A percentile compares a stretch with the other conserved stretches of the same genome.
These are phyloP conservation scores for Brettanomyces anomalus DNA, from an alignment of 805 yeast species.

Conservation along the genomic window DNA sequence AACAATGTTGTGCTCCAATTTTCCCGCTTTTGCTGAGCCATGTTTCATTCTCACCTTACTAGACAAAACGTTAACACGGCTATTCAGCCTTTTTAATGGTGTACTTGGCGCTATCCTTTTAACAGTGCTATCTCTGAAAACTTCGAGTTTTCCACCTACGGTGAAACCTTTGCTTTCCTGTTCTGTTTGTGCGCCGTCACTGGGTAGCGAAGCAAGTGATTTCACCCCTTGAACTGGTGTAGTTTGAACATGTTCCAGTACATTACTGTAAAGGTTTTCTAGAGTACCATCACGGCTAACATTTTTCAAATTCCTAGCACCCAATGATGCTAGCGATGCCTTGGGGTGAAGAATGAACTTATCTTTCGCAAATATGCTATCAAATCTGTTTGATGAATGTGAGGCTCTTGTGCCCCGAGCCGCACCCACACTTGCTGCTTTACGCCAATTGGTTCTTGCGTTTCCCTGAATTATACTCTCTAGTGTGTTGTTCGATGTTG, in stretches of 20 bases:
- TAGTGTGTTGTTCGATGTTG: conserved; percentile 4
- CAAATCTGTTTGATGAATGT: background rate
- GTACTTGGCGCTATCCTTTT: conserved; percentile 50
- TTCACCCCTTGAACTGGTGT: conserved; percentile 27
- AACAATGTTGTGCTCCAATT: background rate
- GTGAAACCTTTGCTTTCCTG: conserved; percentile 32
- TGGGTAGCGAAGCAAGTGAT: background rate
- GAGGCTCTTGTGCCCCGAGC: background rate
- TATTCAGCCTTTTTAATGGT: conserved; percentile 55
- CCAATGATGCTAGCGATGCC: conserved; percentile 25
- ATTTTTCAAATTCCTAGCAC: conserved; percentile 1
- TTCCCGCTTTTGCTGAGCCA: background rate
- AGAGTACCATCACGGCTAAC: conserved; percentile 9
- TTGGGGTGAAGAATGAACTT: conserved; percentile 24
- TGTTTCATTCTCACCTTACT: background rate
- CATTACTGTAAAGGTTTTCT: conserved; percentile 18
- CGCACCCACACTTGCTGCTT: background rate
- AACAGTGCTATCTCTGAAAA: conserved; percentile 40
- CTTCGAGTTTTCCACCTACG: conserved; percentile 38
- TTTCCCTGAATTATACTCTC: conserved; percentile 1
- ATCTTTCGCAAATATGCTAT: conserved; percentile 6
- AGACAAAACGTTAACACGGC: background rate
- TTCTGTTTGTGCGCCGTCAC: conserved; percentile 9
- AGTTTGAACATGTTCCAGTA: conserved; percentile 21
- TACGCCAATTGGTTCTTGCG: background rate